A percentile compares a stretch with the other conserved stretches of the same genome.
Evolutionary conservation across 805 yeast genomes (phyloP).

Genomic region (Trichomonascus vanleenenianus): DNA sequence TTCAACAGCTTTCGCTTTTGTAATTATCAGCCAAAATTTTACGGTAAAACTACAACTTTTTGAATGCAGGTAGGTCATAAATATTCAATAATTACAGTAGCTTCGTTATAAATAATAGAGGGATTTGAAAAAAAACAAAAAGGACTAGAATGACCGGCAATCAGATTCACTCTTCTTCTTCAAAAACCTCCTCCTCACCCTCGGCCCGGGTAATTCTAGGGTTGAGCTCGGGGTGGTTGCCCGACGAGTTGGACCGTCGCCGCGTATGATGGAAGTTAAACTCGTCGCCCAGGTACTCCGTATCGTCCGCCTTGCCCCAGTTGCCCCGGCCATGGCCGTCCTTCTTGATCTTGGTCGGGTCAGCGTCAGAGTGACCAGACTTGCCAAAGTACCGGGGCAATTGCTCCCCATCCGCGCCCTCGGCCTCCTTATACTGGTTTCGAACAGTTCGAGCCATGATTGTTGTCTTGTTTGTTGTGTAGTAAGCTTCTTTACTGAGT

Average conservation of each 20-base stretch:
- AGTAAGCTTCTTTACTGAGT: too few relatives aligned
- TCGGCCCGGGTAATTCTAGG: slow-evolving; percentile 9
- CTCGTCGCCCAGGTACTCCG: slow-evolving; percentile 56
- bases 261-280: slow-evolving; percentile 32
- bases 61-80: too few relatives aligned
- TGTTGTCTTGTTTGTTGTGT: too few relatives aligned
- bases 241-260: slow-evolving; percentile 29
- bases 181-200: slow-evolving; percentile 20
- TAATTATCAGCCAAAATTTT: too few relatives aligned
- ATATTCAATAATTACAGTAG: too few relatives aligned
- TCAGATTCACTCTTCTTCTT: slow-evolving; percentile 12
- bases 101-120: neutral
- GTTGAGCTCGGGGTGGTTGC: slow-evolving; percentile 5
- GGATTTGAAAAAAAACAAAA: too few relatives aligned
- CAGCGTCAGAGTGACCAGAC: slow-evolving; percentile 57
- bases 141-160: too few relatives aligned
- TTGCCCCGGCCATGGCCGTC: slow-evolving; percentile 80
- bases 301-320: slow-evolving; percentile 80
- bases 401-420: slow-evolving; percentile 7
- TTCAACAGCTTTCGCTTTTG: too few relatives aligned
- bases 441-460: too few relatives aligned
- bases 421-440: too few relatives aligned
- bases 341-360: slow-evolving; percentile 74
- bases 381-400: slow-evolving; percentile 69
- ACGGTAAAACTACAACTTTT: too few relatives aligned